Base-by-base conservation (phyloP, 805 yeast genomes). In the Tetrapisispora iriomotensis region DNA sequence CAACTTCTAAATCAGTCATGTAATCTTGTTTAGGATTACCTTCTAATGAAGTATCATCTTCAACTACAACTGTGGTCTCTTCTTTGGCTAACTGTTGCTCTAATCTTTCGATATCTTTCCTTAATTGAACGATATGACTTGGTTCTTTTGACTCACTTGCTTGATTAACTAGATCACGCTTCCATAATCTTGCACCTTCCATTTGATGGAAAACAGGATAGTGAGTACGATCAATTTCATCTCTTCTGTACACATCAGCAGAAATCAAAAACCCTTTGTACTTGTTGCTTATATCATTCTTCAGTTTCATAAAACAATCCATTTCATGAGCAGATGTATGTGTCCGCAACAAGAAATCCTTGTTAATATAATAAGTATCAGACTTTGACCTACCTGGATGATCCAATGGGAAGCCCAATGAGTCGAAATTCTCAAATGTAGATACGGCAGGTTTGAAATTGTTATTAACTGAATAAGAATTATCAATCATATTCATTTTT, bases 321-420 rank as follows among this genome's bases (percentile, higher is more conserved):
- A 73, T 75, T 62, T 92, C 98, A 60, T 92, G 98, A 0, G 98
- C 98, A 1, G 96, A 87, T 0, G 98, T 90, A 56, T 92, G 98
- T 0, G 98, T 92, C 53, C 98, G 69, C 43, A 92, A 64, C 22
- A 92, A 66, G 24, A 79, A 66, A 17, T 72, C 71, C 38, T 77
- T 70, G 62, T 92, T 88, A 38, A 92, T 57, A 53, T 92, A 92
- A 61, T 92, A 92, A 0, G 98, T 90, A 58, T 92, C 98, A 3
- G 94, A 82, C 52, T 75, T 82, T 15, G 92, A 76, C 53, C 98
- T 71, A 3, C 98, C 96, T 0, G 95, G 95, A 58, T 92, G 98
- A 54, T 88, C 94, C 26, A 60, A 52, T 1, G 96, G 95, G 60
- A 92, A 90, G 0, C 94, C 96, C 27, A 92, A 69, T 1, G 82